phyloP scores from a whole-genome alignment of 176 grass and related monocot genomes.

The Zoysia pacifica region DNA sequence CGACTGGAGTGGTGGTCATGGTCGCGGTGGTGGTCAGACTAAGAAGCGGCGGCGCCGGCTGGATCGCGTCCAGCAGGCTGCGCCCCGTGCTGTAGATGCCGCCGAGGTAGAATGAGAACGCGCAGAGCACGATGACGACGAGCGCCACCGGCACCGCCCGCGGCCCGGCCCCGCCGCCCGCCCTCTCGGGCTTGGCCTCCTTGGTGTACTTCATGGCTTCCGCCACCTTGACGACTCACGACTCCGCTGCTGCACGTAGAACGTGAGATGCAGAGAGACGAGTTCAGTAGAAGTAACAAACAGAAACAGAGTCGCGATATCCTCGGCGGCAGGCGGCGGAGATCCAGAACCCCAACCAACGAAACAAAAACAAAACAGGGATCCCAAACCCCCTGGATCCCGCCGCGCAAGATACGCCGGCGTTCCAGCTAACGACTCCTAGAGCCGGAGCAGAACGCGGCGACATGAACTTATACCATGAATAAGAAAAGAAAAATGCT shows the following conservation, averaged over 20 bases:
- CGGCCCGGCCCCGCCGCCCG: constrained; percentile 39
- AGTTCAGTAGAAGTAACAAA: neutral
- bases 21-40: neutral
- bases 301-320: neutral
- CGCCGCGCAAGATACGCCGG: neutral
- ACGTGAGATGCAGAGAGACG: no score
- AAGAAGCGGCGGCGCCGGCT: constrained; percentile 4
- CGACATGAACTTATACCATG: neutral
- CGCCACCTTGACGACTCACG: neutral
- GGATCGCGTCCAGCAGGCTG: constrained; percentile 44
- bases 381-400: neutral
- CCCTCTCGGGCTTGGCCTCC: constrained; percentile 67
- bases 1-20: no score
- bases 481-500: neutral
- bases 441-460: neutral
- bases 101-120: constrained; percentile 87
- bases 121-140: constrained; percentile 63
- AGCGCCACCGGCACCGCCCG: constrained; percentile 62
- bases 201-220: constrained; percentile 62
- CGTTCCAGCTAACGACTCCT: neutral
- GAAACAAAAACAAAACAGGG: neutral
- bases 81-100: constrained; percentile 73
- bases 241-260: no score
- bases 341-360: neutral
- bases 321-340: neutral